Base-by-base conservation (phyloP, 345 rosid genomes). In the Lenwebbia sp. region DNA sequence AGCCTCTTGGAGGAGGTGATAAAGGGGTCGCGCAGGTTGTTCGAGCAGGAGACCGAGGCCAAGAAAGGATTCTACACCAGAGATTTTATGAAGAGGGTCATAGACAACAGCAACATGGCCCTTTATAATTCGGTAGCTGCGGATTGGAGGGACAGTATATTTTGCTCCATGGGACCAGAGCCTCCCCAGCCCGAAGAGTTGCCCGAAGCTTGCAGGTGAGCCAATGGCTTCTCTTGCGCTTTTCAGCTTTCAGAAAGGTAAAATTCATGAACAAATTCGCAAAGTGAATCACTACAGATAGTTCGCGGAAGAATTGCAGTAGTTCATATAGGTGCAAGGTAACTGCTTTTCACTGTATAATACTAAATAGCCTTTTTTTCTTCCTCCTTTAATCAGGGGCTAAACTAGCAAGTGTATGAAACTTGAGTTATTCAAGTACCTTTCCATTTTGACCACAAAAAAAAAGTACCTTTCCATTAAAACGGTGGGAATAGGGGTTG, bases 111-210 rank as follows among this genome's bases (percentile, higher is more conserved):
- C 37, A n/a, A 60, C 70, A n/a, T 26, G 37, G 70, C 37, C 9
- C 70, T 5, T 60, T 13, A 13, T 1, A 28, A 60, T 60, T 3
- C 19, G 37, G 83, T 57, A 10, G 87, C 90, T 1, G 91, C 90
- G 0, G 90, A 82, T 85, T 90, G 94, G 92, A 90, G 91, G 82
- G 93, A 92, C 57, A 89, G 92, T 0, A 13, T 92, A 11, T 37
- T 52, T 87, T 81, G 89, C 10, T 26, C 14, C 14, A 86, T 90
- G 53, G 89, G 88, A 21, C 92, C 93, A 0, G 30, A 90, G 84
- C 90, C 92, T 56, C 91, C 91, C 0, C 33, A 8, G 8, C 84
- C 60, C 0, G 85, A 90, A 25, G 87, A 90, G 86, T 76, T 85
- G 58, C 86, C 62, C 3, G 49, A 26, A 25, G 62, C 53, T n/a